Percentiles rank a stretch among this genome's conserved stretches.
These are phyloP conservation scores for Leptographium radiaticola DNA, from an alignment of 2,329 filamentous ascomycete species.

Conservation along the genomic window DNA sequence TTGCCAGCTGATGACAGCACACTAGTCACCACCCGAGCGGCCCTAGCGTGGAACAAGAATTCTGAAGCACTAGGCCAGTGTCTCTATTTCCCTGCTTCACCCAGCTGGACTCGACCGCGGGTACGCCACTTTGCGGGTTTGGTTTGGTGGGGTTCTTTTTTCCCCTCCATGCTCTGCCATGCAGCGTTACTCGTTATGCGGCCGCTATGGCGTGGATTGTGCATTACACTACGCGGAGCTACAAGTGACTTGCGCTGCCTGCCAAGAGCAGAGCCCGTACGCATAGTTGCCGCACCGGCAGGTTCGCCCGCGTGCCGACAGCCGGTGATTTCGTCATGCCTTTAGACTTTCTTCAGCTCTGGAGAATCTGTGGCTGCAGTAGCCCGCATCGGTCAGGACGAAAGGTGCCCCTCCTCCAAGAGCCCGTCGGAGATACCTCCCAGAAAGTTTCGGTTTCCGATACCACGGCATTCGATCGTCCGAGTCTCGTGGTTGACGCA, in stretches of 20 bases:
- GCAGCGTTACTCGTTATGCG: background rate
- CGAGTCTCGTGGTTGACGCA: no score
- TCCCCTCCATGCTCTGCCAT: background rate
- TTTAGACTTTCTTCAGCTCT: conserved; percentile 2
- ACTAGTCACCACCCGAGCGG: background rate
- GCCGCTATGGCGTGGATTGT: background rate
- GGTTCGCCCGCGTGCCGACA: no score
- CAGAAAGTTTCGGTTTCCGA: no score
- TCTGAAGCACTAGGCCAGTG: background rate
- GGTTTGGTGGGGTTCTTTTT: no score
- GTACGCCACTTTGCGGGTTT: background rate
- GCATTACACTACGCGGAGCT: background rate
- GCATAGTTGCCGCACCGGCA: background rate
- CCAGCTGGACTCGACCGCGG: background rate
- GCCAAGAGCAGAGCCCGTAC: background rate
- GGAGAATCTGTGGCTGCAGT: background rate
- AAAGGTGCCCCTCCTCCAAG: no score
- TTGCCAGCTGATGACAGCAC: background rate
- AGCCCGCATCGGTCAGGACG: background rate
- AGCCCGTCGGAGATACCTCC: background rate
- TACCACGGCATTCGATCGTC: no score
- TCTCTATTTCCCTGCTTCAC: background rate
- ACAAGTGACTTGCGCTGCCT: background rate
- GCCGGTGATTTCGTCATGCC: background rate
- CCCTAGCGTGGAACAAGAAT: background rate